phyloP scores from a whole-genome alignment of 306 rosid species.

The Ammopiptanthus mongolicus region DNA sequence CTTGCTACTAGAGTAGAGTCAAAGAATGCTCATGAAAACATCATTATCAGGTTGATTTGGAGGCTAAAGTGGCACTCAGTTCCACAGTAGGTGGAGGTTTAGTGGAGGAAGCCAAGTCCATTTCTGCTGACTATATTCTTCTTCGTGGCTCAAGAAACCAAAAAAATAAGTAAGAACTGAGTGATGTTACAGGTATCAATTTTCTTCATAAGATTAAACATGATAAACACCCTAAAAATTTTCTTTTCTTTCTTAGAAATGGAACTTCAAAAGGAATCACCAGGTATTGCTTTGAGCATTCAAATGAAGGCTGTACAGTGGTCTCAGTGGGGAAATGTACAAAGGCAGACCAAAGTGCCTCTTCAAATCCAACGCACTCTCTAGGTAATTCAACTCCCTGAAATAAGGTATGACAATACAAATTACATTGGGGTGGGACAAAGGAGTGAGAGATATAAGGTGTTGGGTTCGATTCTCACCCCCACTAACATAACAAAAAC shows the following conservation, averaged over 20 bases:
- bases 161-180: conserved; percentile 41
- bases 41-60: conserved; percentile 68
- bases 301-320: conserved; percentile 53
- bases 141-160: conserved; percentile 59
- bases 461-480: no score
- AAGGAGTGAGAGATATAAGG: no score
- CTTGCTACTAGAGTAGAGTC: not conserved
- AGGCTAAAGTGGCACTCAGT: conserved; percentile 71
- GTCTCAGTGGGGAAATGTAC: conserved; percentile 46
- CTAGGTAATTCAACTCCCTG: conserved; percentile 45
- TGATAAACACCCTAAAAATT: not conserved
- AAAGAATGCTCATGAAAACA: conserved; percentile 1
- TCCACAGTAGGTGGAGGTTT: conserved; percentile 58
- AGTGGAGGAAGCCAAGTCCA: conserved; percentile 58
- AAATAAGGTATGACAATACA: no score
- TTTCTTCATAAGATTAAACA: not conserved
- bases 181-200: not conserved
- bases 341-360: conserved; percentile 24
- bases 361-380: conserved; percentile 30
- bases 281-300: conserved; percentile 65
- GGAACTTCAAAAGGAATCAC: conserved; percentile 41
- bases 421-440: no score
- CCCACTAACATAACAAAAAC: no score
- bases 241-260: conserved; percentile 5
- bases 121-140: conserved; percentile 70